A percentile compares a stretch with the other conserved stretches of the same genome.
Conservation (phyloP, 306 rosid species). For the Hippophae rhamnoides region DNA sequence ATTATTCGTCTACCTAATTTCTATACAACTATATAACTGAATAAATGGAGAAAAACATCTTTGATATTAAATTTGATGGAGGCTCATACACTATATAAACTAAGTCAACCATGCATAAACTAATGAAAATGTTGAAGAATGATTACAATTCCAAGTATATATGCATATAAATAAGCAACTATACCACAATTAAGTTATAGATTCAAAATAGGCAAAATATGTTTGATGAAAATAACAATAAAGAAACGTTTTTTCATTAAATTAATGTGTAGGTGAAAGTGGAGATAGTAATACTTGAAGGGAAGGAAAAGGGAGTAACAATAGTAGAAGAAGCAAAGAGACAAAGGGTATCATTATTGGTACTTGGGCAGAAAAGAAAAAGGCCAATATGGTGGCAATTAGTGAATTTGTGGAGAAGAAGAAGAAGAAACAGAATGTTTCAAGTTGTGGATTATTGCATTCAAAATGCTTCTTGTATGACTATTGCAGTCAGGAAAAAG, state of each 20-base stretch:
- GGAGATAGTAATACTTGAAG: constrained; percentile 47
- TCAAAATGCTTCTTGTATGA: constrained; percentile 71
- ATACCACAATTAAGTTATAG: too few relatives aligned
- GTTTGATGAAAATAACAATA: not conserved
- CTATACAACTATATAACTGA: too few relatives aligned
- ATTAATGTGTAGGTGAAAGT: constrained; percentile 46
- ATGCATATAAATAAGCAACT: too few relatives aligned
- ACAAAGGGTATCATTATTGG: constrained; percentile 50
- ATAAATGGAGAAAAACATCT: too few relatives aligned
- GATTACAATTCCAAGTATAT: too few relatives aligned
- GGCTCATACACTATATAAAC: too few relatives aligned
- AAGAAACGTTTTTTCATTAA: not conserved
- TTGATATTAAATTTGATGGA: too few relatives aligned
- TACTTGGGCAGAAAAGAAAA: constrained; percentile 66
- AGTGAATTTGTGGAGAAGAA: constrained; percentile 27
- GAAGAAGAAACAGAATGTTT: constrained; percentile 1
- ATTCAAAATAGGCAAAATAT: not conserved
- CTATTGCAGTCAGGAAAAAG: constrained; percentile 81
- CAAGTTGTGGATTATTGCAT: constrained; percentile 59
- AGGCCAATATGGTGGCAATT: constrained; percentile 36
- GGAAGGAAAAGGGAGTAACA: constrained; percentile 50
- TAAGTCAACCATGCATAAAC: too few relatives aligned
- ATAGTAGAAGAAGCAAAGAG: constrained; percentile 75
- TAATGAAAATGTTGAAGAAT: too few relatives aligned
- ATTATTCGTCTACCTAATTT: too few relatives aligned